Percentiles rank a stretch among this genome's conserved stretches.
These are phyloP conservation scores for Pyrenophora tritici-repentis DNA, from an alignment of 2,329 filamentous ascomycete genomes.

Conservation along the genomic window DNA sequence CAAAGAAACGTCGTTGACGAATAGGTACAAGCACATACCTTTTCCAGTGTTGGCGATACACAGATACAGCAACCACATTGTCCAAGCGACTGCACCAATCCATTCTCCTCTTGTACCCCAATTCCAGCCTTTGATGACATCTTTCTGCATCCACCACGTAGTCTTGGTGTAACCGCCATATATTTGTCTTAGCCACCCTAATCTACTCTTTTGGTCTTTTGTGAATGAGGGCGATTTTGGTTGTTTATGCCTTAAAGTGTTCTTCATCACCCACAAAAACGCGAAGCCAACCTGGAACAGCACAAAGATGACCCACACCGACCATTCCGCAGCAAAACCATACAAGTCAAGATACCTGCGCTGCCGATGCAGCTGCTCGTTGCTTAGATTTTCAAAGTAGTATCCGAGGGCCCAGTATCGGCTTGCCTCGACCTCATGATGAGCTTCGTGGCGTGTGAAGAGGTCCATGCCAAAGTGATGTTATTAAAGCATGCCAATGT, in stretches of 20 bases:
- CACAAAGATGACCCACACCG: conserved; percentile 54
- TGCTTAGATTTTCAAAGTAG: conserved; percentile 58
- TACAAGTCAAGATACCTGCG: conserved; percentile 60
- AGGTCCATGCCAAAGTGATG: conserved; percentile 20
- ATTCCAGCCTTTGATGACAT: conserved; percentile 50
- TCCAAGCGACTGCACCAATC: conserved; percentile 55
- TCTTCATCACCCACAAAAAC: conserved; percentile 37
- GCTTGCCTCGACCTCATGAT: conserved; percentile 29
- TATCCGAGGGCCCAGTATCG: conserved; percentile 51
- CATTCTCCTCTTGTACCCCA: conserved; percentile 60
- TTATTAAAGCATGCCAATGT: not conserved
- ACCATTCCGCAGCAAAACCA: conserved; percentile 61
- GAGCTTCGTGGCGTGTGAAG: conserved; percentile 28
- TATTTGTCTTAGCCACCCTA: conserved; percentile 30
- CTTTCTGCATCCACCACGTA: conserved; percentile 54
- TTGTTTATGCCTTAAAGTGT: conserved; percentile 36
- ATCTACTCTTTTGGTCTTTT: conserved; percentile 30
- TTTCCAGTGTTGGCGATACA: conserved; percentile 58
- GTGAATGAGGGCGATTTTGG: conserved; percentile 52
- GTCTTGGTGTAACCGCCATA: conserved; percentile 34
- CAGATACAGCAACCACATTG: conserved; percentile 58
- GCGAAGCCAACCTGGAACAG: conserved; percentile 50
- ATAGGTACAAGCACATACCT: conserved; percentile 52
- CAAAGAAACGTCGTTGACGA: not conserved
- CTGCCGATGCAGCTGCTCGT: conserved; percentile 56